Base-by-base conservation (phyloP, 2,329 filamentous ascomycete genomes). In the Seiridium cupressi region DNA sequence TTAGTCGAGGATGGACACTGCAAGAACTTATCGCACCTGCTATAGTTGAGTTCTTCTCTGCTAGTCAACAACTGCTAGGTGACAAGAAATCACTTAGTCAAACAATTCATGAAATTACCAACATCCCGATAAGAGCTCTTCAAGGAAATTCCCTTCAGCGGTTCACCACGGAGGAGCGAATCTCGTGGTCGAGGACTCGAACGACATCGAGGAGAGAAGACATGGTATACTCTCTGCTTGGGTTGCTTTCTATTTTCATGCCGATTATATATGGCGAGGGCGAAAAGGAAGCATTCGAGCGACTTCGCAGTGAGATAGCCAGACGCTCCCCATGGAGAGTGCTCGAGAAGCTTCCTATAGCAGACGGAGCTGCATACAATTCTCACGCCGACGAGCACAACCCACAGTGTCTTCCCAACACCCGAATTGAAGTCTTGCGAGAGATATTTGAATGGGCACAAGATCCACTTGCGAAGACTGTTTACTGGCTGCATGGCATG, bases 401-500 rank as follows among this genome's bases (percentile, higher is more conserved):
- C 44, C 59, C 72, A 3, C 68, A 60, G 18, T 79, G 73, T 51
- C 64, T 70, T 3, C 62, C 60, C 35, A 62, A 62, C 31, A 79
- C 75, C 1, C 67, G 72, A 57, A 61, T 64, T 1, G 65, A 75
- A 0, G 67, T 79, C 4, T 67, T 76, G 1, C 18, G 58, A 1
- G 5, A 69, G 4, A 72, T 78, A 11, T 32, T 11, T 6, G 9
- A 18, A 5, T 61, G 60, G 60, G 40, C 34, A 18, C 18, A 44
- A 13, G 51, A 55, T 51, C 42, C 48, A 7, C 1, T 44, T 1
- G 31, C 36, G 2, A 26, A 38, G 9, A 11, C 26, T 2, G 38
- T 59, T 10, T 58, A 59, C 13, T 76, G 69, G 75, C 66, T 78
- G 1, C 72, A 71, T 7, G 75, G 74, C 3, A 74, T 75, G 68